Base-by-base conservation (phyloP, 768 basidiomycete genomes). In the Rickenella mellea region DNA sequence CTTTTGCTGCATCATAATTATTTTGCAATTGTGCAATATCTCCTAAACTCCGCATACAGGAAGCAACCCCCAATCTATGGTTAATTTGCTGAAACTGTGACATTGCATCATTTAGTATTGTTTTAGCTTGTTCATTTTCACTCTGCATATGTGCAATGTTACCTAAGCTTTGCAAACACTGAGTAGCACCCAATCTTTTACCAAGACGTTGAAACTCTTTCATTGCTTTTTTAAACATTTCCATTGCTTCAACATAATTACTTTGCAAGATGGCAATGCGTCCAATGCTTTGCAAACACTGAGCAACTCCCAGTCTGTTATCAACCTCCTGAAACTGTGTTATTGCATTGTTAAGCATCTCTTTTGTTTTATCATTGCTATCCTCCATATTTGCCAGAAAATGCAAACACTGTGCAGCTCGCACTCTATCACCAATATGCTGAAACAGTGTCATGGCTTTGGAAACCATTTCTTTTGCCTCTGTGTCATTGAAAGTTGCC, bases 271-370 rank as follows among this genome's bases (percentile, higher is more conserved):
- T 5, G n/a, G 5, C 22, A 35, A 42, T 38, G 5, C 30, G 6
- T 19, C 31, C 41, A n/a, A 42, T 14, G 41, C 41, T 12, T 37
- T 44, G 43, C 5, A 44, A n/a, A 42, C 43, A 44, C 15, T 44
- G 40, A 11, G 27, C 38, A 7, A 38, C 43, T 9, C 40, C 43
- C 5, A 39, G 25, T 21, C 26, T 36, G 40, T 44, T 20, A 7
- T 19, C 32, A 30, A 38, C 25, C n/a, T n/a, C n/a, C 27, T 42
- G 31, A n/a, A 29, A 28, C 10, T 42, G 17, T 42, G n/a, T n/a
- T n/a, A n/a, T n/a, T n/a, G n/a, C n/a, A n/a, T n/a, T n/a, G n/a
- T 25, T 21, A 12, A 42, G 30, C 33, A 31, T 37, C 17, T 39
- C 21, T 4, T 12, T 42, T 38, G 41, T 32, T 38, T 38, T 32